Percentiles rank a stretch among this genome's conserved stretches.
These are phyloP conservation scores for Neurospora crassa DNA, from an alignment of 2,329 filamentous ascomycete genomes.

Conservation along the genomic window DNA sequence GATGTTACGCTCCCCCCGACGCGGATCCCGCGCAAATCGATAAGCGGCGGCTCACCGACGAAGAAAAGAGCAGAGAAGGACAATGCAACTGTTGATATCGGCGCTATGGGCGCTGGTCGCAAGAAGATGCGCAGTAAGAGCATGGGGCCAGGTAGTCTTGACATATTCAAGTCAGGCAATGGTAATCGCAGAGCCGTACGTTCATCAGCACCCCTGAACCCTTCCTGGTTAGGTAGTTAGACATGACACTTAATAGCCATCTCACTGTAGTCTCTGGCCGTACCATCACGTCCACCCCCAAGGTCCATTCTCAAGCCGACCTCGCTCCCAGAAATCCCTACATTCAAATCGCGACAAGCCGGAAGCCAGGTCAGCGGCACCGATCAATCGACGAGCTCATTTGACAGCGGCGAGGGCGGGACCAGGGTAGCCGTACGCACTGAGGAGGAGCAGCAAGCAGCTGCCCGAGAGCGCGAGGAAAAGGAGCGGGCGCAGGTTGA, in stretches of 20 bases:
- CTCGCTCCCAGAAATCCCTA: slow-evolving; percentile 55
- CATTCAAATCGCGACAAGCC: slow-evolving; percentile 48
- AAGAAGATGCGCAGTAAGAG: slow-evolving; percentile 88
- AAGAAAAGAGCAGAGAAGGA: slow-evolving; percentile 59
- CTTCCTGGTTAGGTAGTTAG: not conserved
- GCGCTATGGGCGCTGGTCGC: slow-evolving; percentile 39
- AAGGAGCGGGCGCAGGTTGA: slow-evolving; percentile 49
- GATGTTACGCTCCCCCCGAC: slow-evolving; percentile 45
- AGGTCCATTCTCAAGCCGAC: slow-evolving; percentile 76
- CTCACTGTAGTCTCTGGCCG: slow-evolving; percentile 44
- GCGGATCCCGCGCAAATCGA: slow-evolving; percentile 60
- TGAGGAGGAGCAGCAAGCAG: slow-evolving; percentile 62
- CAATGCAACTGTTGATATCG: slow-evolving; percentile 62
- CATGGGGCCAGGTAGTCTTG: slow-evolving; percentile 82
- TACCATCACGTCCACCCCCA: slow-evolving; percentile 39
- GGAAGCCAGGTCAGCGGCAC: slow-evolving; percentile 32
- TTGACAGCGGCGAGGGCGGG: slow-evolving; percentile 17
- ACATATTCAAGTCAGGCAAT: slow-evolving; percentile 64
- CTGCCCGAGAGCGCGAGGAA: slow-evolving; percentile 60
- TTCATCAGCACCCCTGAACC: slow-evolving; percentile 1
- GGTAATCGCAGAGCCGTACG: slow-evolving; percentile 74
- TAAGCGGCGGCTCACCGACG: slow-evolving; percentile 46
- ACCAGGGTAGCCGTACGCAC: slow-evolving; percentile 57
- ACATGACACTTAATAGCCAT: slow-evolving; percentile 1
- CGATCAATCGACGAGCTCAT: slow-evolving; percentile 21